These are phyloP conservation scores for Corymbia calophylla DNA, from an alignment of 441 rosid species.

Conservation along the genomic window DNA sequence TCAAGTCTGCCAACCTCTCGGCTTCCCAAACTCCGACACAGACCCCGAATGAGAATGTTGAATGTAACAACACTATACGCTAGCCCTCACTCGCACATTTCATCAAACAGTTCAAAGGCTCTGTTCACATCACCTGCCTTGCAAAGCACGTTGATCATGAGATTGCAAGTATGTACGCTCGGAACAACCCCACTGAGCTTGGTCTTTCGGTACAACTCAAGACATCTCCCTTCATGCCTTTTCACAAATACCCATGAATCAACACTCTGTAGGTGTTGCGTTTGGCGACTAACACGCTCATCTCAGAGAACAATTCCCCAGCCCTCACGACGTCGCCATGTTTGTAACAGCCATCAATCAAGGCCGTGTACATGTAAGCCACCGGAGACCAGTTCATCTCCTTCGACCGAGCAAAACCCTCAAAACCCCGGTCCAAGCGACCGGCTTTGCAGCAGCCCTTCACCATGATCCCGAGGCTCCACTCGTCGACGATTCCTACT, in stretches of 20 bases:
- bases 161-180: conserved; percentile 51
- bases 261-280: conserved; percentile 66
- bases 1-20: conserved; percentile 32
- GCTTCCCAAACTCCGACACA: conserved; percentile 46
- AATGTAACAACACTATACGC: conserved; percentile 50
- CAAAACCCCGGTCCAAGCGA: conserved; percentile 38
- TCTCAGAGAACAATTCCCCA: conserved; percentile 36
- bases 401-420: conserved; percentile 32
- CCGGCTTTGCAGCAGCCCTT: conserved; percentile 66
- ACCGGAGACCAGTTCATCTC: conserved; percentile 42
- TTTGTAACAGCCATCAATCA: conserved; percentile 84
- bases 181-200: conserved; percentile 46
- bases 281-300: conserved; percentile 53
- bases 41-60: conserved; percentile 53
- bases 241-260: conserved; percentile 59
- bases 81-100: conserved; percentile 64
- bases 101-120: conserved; percentile 55
- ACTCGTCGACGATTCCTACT: conserved; percentile 32
- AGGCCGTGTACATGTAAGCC: conserved; percentile 60
- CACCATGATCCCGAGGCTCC: conserved; percentile 63
- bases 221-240: conserved; percentile 40
- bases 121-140: conserved; percentile 26
- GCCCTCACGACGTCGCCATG: conserved; percentile 48
- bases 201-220: conserved; percentile 63
- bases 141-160: conserved; percentile 43